Percentiles rank a stretch among this genome's conserved stretches.
phyloP scores from a whole-genome alignment of 768 basidiomycete genomes.

The Collybia sp. region DNA sequence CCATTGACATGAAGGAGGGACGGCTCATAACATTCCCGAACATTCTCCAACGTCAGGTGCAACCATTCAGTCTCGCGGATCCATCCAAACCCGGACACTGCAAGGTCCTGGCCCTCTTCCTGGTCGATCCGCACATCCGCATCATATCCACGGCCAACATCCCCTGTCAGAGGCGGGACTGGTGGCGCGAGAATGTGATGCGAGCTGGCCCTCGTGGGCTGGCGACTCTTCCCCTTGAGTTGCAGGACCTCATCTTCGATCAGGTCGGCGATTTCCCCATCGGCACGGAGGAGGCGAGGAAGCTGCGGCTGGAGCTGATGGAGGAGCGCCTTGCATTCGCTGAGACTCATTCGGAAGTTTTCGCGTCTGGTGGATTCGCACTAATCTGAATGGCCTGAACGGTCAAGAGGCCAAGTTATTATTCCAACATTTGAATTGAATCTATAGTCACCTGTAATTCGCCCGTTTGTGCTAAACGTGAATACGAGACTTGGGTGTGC shows the following conservation, averaged over 20 bases:
- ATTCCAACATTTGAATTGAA: too few relatives aligned
- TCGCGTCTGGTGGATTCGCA: too few relatives aligned
- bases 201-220: background rate
- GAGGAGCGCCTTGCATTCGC: background rate
- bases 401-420: too few relatives aligned
- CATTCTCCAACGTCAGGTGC: constrained; percentile 10
- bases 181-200: constrained; percentile 4
- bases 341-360: too few relatives aligned
- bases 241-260: background rate
- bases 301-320: background rate
- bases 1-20: constrained; percentile 9
- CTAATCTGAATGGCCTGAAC: too few relatives aligned
- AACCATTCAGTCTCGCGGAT: constrained; percentile 8
- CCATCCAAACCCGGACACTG: constrained; percentile 8
- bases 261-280: background rate
- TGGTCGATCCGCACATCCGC: constrained; percentile 14
- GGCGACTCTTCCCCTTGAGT: background rate
- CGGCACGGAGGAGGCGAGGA: background rate
- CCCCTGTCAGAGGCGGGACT: constrained; percentile 6
- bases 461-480: too few relatives aligned
- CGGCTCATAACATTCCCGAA: constrained; percentile 12
- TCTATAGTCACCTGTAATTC: too few relatives aligned
- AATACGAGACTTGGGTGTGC: too few relatives aligned
- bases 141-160: constrained; percentile 9
- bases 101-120: constrained; percentile 12